Conservation (phyloP, 805 yeast species). For the Suhomyces xylopsoci region DNA sequence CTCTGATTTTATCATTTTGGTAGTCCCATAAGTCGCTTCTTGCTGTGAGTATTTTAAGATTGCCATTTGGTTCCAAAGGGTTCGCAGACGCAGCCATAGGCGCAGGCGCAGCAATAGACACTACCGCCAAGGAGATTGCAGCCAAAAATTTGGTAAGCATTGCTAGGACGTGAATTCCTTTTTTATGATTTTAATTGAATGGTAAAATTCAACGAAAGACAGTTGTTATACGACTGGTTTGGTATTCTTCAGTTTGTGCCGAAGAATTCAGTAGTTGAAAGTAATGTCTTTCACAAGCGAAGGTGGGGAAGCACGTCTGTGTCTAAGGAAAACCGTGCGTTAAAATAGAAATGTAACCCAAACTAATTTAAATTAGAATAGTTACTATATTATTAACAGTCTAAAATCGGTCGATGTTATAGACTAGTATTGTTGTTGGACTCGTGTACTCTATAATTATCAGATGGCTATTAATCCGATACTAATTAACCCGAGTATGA, state of each 20-base stretch:
- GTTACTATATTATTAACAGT: background rate
- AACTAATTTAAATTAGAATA: background rate
- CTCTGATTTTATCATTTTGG: constrained; percentile 43
- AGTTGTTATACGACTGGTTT: background rate
- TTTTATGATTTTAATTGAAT: background rate
- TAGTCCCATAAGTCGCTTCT: constrained; percentile 30
- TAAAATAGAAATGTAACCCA: background rate
- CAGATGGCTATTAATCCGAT: background rate
- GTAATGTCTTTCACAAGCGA: background rate
- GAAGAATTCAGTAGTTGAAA: background rate
- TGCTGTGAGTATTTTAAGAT: constrained; percentile 16
- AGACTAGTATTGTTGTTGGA: background rate
- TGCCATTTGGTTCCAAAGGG: constrained; percentile 6
- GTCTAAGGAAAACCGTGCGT: background rate
- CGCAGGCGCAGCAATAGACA: constrained; percentile 2
- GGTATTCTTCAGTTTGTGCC: background rate
- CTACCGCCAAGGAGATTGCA: background rate
- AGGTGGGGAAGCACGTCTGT: background rate
- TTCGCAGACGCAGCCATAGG: constrained; percentile 1
- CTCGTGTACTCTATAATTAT: background rate
- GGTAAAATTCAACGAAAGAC: background rate
- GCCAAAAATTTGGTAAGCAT: background rate
- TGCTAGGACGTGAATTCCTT: background rate
- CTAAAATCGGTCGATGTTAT: too few species aligned
- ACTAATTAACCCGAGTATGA: background rate